Evolutionary conservation across 139 green algal genomes (phyloP).

Genomic region (Penium margaritaceum): DNA sequence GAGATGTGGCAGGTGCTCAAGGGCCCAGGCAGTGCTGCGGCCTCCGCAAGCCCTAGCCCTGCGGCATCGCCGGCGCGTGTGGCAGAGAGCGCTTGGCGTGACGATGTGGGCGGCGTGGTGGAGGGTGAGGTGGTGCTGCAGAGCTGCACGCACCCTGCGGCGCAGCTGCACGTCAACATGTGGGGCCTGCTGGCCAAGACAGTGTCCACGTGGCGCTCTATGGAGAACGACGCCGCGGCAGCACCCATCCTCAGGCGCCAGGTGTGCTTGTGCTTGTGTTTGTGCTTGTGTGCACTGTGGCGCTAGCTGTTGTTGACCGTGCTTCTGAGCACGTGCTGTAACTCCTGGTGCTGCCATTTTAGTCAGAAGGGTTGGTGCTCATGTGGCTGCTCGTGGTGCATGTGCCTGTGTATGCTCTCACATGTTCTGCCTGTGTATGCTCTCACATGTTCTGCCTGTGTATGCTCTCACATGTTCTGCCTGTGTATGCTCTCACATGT

Average conservation of each 20-base stretch:
- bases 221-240: constrained; percentile 6
- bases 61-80: not conserved
- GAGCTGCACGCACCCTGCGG: not conserved
- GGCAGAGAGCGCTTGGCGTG: constrained; percentile 5
- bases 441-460: too few species aligned
- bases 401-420: too few species aligned
- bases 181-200: constrained; percentile 10
- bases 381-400: too few species aligned
- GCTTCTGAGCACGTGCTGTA: too few species aligned
- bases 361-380: too few species aligned
- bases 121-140: constrained; percentile 17
- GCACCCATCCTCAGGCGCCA: constrained; percentile 3
- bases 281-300: too few species aligned
- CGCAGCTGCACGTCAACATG: not conserved
- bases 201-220: constrained; percentile 7
- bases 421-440: too few species aligned
- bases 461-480: too few species aligned
- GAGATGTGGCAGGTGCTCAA: constrained; percentile 8
- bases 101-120: constrained; percentile 3
- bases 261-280: too few species aligned
- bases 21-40: not conserved
- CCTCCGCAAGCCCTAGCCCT: not conserved
- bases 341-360: too few species aligned
- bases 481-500: too few species aligned
- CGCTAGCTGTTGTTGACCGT: too few species aligned